A percentile compares a stretch with the other conserved stretches of the same genome.
phyloP scores from a whole-genome alignment of 495 filamentous ascomycete genomes.

The Choiromyces venosus region DNA sequence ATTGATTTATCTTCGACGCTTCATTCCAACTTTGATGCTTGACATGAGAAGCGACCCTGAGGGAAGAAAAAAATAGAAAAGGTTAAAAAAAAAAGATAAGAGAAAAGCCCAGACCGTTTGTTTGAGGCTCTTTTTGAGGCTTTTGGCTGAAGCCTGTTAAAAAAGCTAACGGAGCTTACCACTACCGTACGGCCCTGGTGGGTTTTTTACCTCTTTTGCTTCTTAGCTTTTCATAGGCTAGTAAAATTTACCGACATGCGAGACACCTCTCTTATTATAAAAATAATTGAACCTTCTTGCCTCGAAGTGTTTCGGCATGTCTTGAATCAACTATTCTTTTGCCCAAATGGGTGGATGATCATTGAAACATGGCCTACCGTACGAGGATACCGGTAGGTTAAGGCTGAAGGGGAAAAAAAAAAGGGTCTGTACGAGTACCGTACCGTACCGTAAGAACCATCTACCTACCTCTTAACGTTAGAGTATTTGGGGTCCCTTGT shows the following conservation, averaged over 20 bases:
- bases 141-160: neutral
- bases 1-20: neutral
- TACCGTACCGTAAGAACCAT: neutral
- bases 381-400: neutral
- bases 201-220: neutral
- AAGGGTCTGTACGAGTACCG: neutral
- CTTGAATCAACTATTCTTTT: neutral
- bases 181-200: too few species aligned
- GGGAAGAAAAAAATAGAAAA: neutral
- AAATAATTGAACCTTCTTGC: neutral
- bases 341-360: neutral
- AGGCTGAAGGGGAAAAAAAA: neutral
- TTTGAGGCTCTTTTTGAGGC: neutral
- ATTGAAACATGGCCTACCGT: slow-evolving; percentile 1
- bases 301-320: neutral
- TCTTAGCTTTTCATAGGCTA: neutral
- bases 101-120: neutral
- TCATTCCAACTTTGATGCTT: neutral
- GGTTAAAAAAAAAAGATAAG: neutral
- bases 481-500: neutral
- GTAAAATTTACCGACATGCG: neutral
- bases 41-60: neutral
- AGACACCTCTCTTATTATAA: neutral
- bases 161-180: neutral
- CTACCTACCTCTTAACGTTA: neutral